phyloP scores from a whole-genome alignment of 225 moss, liverwort and hornwort species.

The Lunularia cruciata region DNA sequence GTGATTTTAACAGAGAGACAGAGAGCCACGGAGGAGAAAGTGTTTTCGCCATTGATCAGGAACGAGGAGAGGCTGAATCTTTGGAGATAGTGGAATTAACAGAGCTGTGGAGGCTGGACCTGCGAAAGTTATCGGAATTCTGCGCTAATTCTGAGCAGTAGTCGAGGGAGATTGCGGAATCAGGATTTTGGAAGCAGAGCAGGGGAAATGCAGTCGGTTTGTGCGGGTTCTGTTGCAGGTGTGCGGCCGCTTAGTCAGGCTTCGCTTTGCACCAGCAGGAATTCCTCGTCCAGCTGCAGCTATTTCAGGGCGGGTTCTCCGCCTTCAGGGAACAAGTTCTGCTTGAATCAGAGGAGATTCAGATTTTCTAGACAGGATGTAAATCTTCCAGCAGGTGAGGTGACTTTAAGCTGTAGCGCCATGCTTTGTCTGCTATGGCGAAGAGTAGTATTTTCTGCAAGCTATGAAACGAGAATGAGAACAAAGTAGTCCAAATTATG shows the following conservation, averaged over 20 bases:
- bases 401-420: background rate
- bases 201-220: constrained; percentile 14
- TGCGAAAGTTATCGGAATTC: background rate
- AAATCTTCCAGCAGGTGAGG: background rate
- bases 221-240: background rate
- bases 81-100: background rate
- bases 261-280: background rate
- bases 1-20: background rate
- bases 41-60: background rate
- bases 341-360: background rate
- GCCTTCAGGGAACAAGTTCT: background rate
- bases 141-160: background rate
- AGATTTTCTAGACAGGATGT: background rate
- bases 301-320: background rate
- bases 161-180: background rate
- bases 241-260: constrained; percentile 7
- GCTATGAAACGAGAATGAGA: too few species aligned
- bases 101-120: background rate
- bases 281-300: background rate
- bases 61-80: background rate
- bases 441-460: background rate
- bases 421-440: background rate
- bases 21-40: background rate
- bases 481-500: too few species aligned
- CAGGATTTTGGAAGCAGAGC: background rate